These are phyloP conservation scores for Sedum album DNA, from an alignment of 164 flowering plant species.

Conservation along the genomic window DNA sequence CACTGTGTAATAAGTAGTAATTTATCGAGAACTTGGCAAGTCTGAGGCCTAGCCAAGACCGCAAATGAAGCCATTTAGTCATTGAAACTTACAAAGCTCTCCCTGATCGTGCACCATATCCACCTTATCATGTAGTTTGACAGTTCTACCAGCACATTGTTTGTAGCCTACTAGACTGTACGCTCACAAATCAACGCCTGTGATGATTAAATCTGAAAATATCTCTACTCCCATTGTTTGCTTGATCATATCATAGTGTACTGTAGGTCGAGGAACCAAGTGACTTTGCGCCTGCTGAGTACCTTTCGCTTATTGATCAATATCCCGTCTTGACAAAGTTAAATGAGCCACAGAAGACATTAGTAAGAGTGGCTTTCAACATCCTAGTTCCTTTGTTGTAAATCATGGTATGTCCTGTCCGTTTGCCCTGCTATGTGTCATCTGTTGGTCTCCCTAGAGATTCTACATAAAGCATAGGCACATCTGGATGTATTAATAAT, in stretches of 20 bases:
- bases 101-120: constrained; percentile 91
- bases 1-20: too few relatives aligned
- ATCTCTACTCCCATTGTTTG: background rate
- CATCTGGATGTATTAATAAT: too few relatives aligned
- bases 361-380: background rate
- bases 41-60: constrained; percentile 59
- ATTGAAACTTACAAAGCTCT: constrained; percentile 94
- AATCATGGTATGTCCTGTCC: too few relatives aligned
- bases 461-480: too few relatives aligned
- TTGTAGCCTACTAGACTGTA: constrained; percentile 89
- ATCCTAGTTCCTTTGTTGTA: background rate
- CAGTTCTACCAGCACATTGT: constrained; percentile 84
- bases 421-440: too few relatives aligned
- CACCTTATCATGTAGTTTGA: constrained; percentile 80
- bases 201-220: too few relatives aligned
- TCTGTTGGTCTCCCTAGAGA: too few relatives aligned
- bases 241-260: constrained; percentile 13
- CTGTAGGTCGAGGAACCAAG: constrained; percentile 78
- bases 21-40: constrained; percentile 87
- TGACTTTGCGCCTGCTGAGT: constrained; percentile 55
- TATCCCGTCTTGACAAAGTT: background rate
- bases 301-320: background rate
- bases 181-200: constrained; percentile 15
- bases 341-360: background rate
- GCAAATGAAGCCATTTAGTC: constrained; percentile 68